These are phyloP conservation scores for Xylaria digitata DNA, from an alignment of 2,329 filamentous ascomycete genomes.

Conservation along the genomic window DNA sequence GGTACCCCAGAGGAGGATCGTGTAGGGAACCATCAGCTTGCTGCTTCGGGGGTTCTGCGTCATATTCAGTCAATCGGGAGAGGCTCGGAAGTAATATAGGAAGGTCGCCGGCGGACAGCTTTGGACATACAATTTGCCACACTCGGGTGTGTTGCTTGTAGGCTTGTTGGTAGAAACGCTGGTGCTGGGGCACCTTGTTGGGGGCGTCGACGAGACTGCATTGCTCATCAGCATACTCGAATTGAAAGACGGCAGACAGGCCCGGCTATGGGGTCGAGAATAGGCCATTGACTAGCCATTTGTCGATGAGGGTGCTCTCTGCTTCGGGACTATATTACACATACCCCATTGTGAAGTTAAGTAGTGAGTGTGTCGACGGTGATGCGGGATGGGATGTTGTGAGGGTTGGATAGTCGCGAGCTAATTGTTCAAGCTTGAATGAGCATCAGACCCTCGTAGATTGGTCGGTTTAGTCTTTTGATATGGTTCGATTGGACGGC, in stretches of 20 bases:
- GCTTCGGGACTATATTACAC: constrained; percentile 26
- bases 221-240: constrained; percentile 47
- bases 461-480: constrained; percentile 15
- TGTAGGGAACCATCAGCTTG: constrained; percentile 75
- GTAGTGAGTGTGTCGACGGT: constrained; percentile 32
- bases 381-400: not conserved
- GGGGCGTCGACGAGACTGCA: constrained; percentile 73
- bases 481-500: constrained; percentile 39
- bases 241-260: constrained; percentile 17
- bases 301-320: constrained; percentile 2
- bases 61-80: constrained; percentile 44
- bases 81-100: not conserved
- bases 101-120: not conserved
- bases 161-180: constrained; percentile 79
- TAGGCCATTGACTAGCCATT: constrained; percentile 36
- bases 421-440: constrained; percentile 45
- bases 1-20: constrained; percentile 70
- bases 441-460: constrained; percentile 27
- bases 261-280: constrained; percentile 11
- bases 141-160: constrained; percentile 75
- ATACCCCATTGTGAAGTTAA: constrained; percentile 49
- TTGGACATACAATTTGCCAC: constrained; percentile 78
- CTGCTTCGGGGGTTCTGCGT: constrained; percentile 72
- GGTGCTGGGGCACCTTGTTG: constrained; percentile 81
- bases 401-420: constrained; percentile 29